phyloP scores from a whole-genome alignment of 345 rosid genomes.

The Corchorus capsularis region DNA sequence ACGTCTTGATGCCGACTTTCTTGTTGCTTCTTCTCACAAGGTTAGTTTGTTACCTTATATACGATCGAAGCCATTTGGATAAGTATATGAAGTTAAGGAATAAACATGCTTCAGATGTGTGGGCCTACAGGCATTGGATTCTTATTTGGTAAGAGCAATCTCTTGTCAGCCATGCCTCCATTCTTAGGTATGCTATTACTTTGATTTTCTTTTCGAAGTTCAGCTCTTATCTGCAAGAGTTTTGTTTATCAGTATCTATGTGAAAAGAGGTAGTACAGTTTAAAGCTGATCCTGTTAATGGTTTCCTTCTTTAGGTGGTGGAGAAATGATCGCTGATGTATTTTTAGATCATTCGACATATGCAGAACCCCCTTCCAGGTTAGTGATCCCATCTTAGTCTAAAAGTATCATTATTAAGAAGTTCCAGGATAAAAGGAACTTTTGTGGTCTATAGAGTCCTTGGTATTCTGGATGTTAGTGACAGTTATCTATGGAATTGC shows the following conservation, averaged over 20 bases:
- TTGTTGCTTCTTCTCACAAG: constrained; percentile 98
- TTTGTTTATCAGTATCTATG: background rate
- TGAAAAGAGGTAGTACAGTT: background rate
- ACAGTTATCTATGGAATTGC: background rate
- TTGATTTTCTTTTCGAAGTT: constrained; percentile 1
- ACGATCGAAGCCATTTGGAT: constrained; percentile 25
- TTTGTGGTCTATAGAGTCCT: background rate
- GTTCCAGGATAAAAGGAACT: background rate
- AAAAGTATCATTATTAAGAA: background rate
- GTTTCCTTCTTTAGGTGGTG: constrained; percentile 64
- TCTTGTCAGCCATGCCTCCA: constrained; percentile 84
- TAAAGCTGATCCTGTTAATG: background rate
- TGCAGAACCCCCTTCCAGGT: constrained; percentile 97
- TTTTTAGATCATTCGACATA: constrained; percentile 94
- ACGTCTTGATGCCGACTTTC: constrained; percentile 79
- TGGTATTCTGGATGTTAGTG: background rate
- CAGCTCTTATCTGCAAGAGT: constrained; percentile 5
- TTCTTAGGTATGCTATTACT: constrained; percentile 67
- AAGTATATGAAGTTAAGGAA: constrained; percentile 50
- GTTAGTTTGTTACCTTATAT: constrained; percentile 47
- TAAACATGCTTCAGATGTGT: constrained; percentile 99
- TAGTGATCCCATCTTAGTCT: constrained; percentile 24
- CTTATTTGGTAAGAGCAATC: constrained; percentile 81
- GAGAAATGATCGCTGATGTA: constrained; percentile 96
- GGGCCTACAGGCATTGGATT: constrained; percentile 99